These are phyloP conservation scores for Pseudocohnilembus persalinus DNA, from an alignment of 169 alveolate genomes.

Conservation along the genomic window DNA sequence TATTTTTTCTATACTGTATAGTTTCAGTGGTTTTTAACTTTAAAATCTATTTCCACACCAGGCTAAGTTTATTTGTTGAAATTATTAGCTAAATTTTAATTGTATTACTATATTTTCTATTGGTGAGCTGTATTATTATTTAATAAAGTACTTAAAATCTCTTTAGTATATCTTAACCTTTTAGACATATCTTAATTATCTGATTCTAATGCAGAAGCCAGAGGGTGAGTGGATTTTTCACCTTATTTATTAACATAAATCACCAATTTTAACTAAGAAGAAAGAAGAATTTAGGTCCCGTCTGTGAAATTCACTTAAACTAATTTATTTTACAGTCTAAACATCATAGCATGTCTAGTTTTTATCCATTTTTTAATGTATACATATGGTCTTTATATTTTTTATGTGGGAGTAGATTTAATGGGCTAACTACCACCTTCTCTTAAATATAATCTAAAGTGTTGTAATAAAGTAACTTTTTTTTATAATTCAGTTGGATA, in stretches of 20 bases:
- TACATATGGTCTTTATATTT: conserved; percentile 10
- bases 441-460: not conserved
- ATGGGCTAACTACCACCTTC: not conserved
- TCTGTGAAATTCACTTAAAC: conserved; percentile 68
- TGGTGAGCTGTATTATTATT: too few species aligned
- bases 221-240: conserved; percentile 43
- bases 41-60: too few species aligned
- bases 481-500: conserved; percentile 67
- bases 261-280: conserved; percentile 48
- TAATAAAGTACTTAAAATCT: conserved; percentile 59
- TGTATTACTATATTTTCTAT: too few species aligned
- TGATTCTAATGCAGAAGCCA: conserved; percentile 71
- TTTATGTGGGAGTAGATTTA: not conserved
- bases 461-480: conserved; percentile 30
- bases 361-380: conserved; percentile 70
- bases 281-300: conserved; percentile 59
- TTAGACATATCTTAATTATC: conserved; percentile 77
- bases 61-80: too few species aligned
- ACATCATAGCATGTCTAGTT: conserved; percentile 61
- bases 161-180: conserved; percentile 74
- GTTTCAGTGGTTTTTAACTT: too few species aligned
- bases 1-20: too few species aligned
- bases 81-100: too few species aligned
- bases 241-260: conserved; percentile 62
- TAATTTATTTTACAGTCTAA: conserved; percentile 65